Evolutionary conservation across 495 filamentous ascomycete species (phyloP), one percentile per base, ranked within the genome.

Genomic region (Neurospora africana): DNA sequence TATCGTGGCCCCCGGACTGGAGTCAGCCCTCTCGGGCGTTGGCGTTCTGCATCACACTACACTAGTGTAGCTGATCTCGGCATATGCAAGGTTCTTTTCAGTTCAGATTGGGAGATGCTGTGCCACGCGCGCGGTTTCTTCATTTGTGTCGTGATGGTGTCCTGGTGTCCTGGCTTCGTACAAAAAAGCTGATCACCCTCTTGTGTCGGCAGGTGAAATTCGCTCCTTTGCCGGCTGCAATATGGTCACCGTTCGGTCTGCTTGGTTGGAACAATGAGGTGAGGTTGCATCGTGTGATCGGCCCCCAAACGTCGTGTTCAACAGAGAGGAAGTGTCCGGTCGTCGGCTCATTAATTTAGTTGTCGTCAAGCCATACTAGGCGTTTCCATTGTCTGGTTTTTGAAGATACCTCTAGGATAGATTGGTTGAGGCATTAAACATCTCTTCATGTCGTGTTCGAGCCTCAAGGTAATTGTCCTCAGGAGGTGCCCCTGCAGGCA

Each of bases 41-140:
- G 53, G 27, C 27, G 13, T 61, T 53, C 44, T 53, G 21, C 21
- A 53, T 23, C 21, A 23, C 10, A 44, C 19, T 8, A 27, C 44
- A 33, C 53, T 61, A 58, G 2, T 5, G 33, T 33, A 36, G 53
- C 53, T 65, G 71, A 41, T 53, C 23, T 68, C 53, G 37, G 36
- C 44, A 53, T 21, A 68, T 69, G 71, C 71, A 72, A 39, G 71
- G 71, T 72, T 72, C 71, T 72, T 72, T 68, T 72, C 39, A 68
- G 41, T 68, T 72, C 39, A 68, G 41, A 53, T 30, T 43, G 39
- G 37, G 53, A 15, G 11, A 69, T 53, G 67, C 67, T 47, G 71
- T 72, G 41, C 71, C 71, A 68, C 71, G 36, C 47, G 44, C n/a
- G 72, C 40, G 38, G 47, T 33, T 44, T 23, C n/a, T 17, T 17